A percentile compares a stretch with the other conserved stretches of the same genome.
Evolutionary conservation across 2,329 filamentous ascomycete genomes (phyloP).

Genomic region (Sporothrix luriei): DNA sequence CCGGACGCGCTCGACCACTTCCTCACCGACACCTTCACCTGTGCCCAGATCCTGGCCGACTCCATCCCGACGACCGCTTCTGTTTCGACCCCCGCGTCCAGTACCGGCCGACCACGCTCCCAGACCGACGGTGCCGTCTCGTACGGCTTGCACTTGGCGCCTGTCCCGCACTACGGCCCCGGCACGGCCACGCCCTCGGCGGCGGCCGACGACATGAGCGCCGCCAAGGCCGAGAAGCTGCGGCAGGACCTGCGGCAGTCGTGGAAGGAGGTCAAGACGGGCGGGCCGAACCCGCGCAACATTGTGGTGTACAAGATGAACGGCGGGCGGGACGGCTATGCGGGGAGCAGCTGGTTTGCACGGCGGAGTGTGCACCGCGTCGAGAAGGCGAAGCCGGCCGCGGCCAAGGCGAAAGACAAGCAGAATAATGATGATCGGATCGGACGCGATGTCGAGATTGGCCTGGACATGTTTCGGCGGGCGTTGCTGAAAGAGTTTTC

Average conservation of each 20-base stretch:
- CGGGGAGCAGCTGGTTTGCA: conserved; percentile 87
- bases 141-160: conserved; percentile 34
- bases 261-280: conserved; percentile 84
- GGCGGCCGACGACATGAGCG: conserved; percentile 38
- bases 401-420: neutral
- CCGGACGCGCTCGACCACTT: conserved; percentile 27
- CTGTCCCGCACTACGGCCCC: neutral
- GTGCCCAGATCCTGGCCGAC: conserved; percentile 35
- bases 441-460: conserved; percentile 35
- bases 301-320: conserved; percentile 69
- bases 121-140: conserved; percentile 56
- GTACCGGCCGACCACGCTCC: conserved; percentile 53
- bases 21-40: conserved; percentile 33
- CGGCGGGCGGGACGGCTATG: conserved; percentile 63
- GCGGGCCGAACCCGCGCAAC: conserved; percentile 69
- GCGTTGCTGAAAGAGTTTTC: conserved; percentile 79
- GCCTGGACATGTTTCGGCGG: conserved; percentile 75
- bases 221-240: conserved; percentile 46
- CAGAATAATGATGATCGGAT: no score
- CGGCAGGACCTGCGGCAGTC: conserved; percentile 66
- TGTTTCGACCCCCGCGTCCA: conserved; percentile 37
- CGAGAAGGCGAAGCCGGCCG: neutral
- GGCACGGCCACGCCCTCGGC: neutral
- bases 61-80: conserved; percentile 30
- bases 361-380: conserved; percentile 73